Evolutionary conservation across 305 asterid species (phyloP).

Genomic region (Andrographis paniculata): DNA sequence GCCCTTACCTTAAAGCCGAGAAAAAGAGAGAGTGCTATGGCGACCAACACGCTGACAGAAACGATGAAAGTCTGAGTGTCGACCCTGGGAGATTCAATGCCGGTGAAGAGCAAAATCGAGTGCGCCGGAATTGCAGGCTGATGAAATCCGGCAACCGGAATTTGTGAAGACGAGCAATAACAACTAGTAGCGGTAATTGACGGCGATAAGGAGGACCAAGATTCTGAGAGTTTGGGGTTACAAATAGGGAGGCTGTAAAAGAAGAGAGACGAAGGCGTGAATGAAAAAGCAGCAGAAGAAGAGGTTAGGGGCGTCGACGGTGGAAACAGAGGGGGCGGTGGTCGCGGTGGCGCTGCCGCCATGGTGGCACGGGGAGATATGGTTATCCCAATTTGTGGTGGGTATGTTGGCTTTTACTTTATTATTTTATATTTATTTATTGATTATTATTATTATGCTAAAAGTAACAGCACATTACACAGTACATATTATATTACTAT

Average conservation of each 20-base stretch:
- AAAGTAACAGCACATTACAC: too few species aligned
- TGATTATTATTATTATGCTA: too few species aligned
- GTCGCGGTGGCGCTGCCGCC: conserved; percentile 30
- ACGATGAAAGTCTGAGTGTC: conserved; percentile 85
- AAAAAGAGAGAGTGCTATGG: conserved; percentile 72
- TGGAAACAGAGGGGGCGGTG: conserved; percentile 20
- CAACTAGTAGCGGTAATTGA: conserved; percentile 13
- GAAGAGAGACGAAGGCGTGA: conserved; percentile 21
- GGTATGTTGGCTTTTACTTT: too few species aligned
- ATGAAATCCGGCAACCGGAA: conserved; percentile 20
- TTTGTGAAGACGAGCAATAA: conserved; percentile 22
- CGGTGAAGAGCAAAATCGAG: conserved; percentile 56
- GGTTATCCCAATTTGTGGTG: conserved; percentile 33
- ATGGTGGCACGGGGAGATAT: conserved; percentile 21
- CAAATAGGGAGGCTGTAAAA: conserved; percentile 16
- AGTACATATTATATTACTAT: too few species aligned
- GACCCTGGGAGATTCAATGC: conserved; percentile 40
- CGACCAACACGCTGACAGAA: conserved; percentile 68
- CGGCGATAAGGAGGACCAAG: conserved; percentile 29
- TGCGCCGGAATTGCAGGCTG: conserved; percentile 19
- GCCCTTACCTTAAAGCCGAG: conserved; percentile 71
- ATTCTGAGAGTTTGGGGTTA: conserved; percentile 24
- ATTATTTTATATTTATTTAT: too few species aligned
- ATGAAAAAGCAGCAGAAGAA: conserved; percentile 12
- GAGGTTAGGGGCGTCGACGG: conserved; percentile 25